Percentiles rank a stretch among this genome's conserved stretches.
Conservation (phyloP, 768 basidiomycete species). For the Kwoniella heveanensis region DNA sequence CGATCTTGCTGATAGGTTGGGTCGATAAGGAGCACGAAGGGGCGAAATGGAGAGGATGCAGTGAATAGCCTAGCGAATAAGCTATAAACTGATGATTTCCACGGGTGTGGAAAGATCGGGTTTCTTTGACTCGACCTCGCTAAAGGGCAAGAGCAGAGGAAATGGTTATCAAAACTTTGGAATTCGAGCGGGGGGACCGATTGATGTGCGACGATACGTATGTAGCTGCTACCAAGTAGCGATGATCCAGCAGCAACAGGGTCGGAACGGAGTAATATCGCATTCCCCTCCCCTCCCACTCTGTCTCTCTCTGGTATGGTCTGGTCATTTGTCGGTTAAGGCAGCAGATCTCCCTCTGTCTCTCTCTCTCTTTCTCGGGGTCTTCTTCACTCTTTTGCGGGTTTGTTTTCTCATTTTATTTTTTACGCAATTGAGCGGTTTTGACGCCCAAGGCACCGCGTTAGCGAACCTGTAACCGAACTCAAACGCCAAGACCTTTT, state of each 20-base stretch:
- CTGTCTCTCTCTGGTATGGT: too few species aligned
- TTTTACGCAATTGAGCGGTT: not conserved
- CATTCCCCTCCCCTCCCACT: too few species aligned
- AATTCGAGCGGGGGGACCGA: not conserved
- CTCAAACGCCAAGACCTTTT: not conserved
- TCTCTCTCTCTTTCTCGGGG: too few species aligned
- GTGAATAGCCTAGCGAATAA: too few species aligned
- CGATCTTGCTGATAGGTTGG: not conserved
- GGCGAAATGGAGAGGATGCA: not conserved
- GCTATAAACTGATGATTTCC: not conserved
- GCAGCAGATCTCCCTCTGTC: not conserved
- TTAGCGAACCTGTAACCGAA: not conserved
- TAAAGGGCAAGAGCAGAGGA: slow-evolving; percentile 1
- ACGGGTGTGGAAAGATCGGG: not conserved
- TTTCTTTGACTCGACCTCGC: not conserved
- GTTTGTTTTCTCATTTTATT: not conserved
- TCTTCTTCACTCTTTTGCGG: too few species aligned
- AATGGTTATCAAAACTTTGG: not conserved
- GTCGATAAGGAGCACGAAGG: not conserved
- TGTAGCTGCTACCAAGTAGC: too few species aligned
- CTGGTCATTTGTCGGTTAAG: not conserved
- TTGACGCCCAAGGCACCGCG: not conserved
- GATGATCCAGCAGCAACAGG: not conserved
- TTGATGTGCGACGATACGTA: not conserved
- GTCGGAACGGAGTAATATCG: not conserved